Conservation (phyloP, 1,139 yeast species). For the Kodamaea sp. region DNA sequence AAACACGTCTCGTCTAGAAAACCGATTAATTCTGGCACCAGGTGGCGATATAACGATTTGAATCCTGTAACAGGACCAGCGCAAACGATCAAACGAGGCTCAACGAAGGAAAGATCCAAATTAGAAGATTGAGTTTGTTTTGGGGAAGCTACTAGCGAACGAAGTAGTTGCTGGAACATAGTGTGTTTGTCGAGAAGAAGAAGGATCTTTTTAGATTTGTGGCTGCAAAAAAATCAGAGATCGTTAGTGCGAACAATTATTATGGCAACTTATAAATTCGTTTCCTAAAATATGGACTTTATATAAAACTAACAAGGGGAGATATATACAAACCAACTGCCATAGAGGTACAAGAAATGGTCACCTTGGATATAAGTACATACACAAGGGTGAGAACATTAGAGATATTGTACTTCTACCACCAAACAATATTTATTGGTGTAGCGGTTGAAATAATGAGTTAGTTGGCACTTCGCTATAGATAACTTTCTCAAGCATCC, state of each 20-base stretch:
- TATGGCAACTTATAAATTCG: no score
- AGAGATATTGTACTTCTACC: no score
- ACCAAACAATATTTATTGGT: no score
- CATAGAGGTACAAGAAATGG: not conserved
- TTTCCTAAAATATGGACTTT: not conserved
- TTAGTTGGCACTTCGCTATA: no score
- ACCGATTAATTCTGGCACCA: constrained; percentile 50
- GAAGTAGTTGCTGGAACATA: constrained; percentile 5
- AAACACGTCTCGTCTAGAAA: constrained; percentile 52
- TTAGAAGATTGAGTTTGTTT: constrained; percentile 22
- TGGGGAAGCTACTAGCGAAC: constrained; percentile 29
- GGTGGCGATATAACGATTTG: constrained; percentile 55
- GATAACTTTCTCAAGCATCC: no score
- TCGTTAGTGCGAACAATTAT: no score
- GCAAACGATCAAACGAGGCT: constrained; percentile 62
- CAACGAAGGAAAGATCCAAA: constrained; percentile 66
- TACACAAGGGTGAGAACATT: no score
- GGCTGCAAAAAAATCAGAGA: not conserved
- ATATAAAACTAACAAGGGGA: not conserved
- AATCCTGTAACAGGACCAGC: constrained; percentile 65
- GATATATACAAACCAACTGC: not conserved
- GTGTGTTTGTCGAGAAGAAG: not conserved
- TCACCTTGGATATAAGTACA: no score
- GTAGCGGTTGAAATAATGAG: not conserved
- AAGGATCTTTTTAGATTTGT: not conserved